Conservation (phyloP, 768 basidiomycete species). For the Clathrus columnatus region DNA sequence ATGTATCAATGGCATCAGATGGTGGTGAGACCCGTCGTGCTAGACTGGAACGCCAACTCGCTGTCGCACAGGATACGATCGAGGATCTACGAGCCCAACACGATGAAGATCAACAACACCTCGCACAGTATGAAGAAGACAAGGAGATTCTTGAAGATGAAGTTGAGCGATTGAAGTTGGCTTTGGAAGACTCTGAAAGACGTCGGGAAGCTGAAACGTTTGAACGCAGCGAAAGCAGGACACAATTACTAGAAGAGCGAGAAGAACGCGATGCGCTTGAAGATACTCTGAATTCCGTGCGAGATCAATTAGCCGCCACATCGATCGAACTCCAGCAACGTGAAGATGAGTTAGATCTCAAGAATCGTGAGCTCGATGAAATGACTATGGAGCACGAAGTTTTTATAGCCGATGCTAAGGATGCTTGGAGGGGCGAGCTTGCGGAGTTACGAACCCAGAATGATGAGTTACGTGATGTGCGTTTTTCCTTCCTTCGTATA, state of each 20-base stretch:
- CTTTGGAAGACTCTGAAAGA: constrained; percentile 57
- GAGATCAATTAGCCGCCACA: constrained; percentile 71
- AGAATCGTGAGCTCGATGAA: constrained; percentile 70
- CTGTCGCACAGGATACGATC: constrained; percentile 54
- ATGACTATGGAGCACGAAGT: constrained; percentile 64
- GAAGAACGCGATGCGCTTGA: constrained; percentile 76
- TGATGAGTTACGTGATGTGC: constrained; percentile 70
- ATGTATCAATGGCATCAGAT: constrained; percentile 33
- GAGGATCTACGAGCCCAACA: constrained; percentile 49
- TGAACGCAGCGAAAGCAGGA: constrained; percentile 68
- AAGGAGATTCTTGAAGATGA: constrained; percentile 62
- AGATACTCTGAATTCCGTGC: constrained; percentile 61
- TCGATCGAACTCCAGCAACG: constrained; percentile 79
- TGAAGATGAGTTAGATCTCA: constrained; percentile 79
- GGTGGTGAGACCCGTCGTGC: constrained; percentile 32
- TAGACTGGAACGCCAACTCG: constrained; percentile 40
- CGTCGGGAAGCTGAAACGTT: constrained; percentile 52
- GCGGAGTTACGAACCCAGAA: constrained; percentile 70
- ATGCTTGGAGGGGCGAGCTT: constrained; percentile 84
- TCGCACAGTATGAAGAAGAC: constrained; percentile 57
- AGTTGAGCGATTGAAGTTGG: constrained; percentile 51
- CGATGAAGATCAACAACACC: constrained; percentile 49
- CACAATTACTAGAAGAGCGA: constrained; percentile 57
- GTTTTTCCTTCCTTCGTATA: constrained; percentile 16
- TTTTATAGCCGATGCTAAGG: constrained; percentile 65